A percentile compares a stretch with the other conserved stretches of the same genome.
Evolutionary conservation across 495 filamentous ascomycete species (phyloP).

Genomic region (Paragyromitra xinjiangensis): DNA sequence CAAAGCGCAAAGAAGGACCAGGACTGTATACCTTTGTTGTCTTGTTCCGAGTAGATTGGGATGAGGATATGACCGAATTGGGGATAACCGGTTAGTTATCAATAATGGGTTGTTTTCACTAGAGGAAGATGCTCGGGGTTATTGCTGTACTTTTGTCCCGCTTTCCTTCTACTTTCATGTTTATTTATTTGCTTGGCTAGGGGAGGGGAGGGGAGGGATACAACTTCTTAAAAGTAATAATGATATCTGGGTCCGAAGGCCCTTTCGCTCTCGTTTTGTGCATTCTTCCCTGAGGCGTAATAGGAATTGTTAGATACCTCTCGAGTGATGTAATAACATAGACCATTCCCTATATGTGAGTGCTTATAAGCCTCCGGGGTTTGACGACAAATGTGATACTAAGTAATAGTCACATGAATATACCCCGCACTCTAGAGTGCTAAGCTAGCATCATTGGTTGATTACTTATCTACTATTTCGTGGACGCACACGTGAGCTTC

Average conservation of each 20-base stretch:
- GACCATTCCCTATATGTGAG: not conserved
- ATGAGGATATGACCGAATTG: conserved; percentile 20
- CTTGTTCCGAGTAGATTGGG: conserved; percentile 42
- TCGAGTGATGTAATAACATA: not conserved
- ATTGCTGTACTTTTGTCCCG: conserved; percentile 7
- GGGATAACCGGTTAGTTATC: conserved; percentile 18
- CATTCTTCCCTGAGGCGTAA: not conserved
- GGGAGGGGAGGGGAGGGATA: conserved; percentile 11
- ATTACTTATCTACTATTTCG: conserved; percentile 39
- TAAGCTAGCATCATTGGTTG: not conserved
- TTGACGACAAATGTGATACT: not conserved
- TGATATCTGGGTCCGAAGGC: not conserved
- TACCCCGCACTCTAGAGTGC: not conserved
- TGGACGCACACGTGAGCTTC: not conserved
- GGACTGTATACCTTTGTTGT: conserved; percentile 39
- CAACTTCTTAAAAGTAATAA: conserved; percentile 28
- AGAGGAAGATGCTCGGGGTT: not conserved
- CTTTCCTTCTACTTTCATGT: conserved; percentile 24
- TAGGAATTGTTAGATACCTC: not conserved
- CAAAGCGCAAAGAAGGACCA: conserved; percentile 6
- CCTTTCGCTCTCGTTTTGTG: not conserved
- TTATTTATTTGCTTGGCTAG: conserved; percentile 20
- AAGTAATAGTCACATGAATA: not conserved
- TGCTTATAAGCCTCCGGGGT: not conserved
- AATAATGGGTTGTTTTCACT: conserved; percentile 26